Evolutionary conservation across 768 basidiomycete genomes (phyloP).

Genomic region (Pulveroboletus ravenelii): DNA sequence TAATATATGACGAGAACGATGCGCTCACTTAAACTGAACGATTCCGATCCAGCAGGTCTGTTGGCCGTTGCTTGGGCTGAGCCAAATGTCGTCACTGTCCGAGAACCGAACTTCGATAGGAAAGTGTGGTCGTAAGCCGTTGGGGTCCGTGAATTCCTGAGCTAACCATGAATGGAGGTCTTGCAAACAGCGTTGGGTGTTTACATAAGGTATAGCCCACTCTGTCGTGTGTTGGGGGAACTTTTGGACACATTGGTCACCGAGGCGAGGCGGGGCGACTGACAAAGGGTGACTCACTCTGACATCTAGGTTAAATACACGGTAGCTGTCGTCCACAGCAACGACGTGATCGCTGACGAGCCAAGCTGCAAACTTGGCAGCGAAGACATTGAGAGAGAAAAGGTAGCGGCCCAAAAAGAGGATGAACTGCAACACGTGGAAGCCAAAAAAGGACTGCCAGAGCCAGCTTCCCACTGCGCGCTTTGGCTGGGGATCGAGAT

Average conservation of each 20-base stretch:
- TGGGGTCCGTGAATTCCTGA: slow-evolving; percentile 56
- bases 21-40: slow-evolving; percentile 86
- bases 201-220: slow-evolving; percentile 80
- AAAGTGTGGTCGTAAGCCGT: slow-evolving; percentile 85
- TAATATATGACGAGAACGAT: neutral
- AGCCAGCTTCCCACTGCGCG: slow-evolving; percentile 56
- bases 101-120: slow-evolving; percentile 91
- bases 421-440: slow-evolving; percentile 78
- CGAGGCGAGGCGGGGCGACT: neutral
- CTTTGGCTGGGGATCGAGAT: slow-evolving; percentile 39
- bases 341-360: slow-evolving; percentile 50
- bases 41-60: slow-evolving; percentile 94
- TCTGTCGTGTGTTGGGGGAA: slow-evolving; percentile 93
- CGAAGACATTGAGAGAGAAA: slow-evolving; percentile 55
- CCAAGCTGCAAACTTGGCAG: slow-evolving; percentile 66
- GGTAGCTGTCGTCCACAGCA: slow-evolving; percentile 71
- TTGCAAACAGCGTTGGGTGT: slow-evolving; percentile 60
- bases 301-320: slow-evolving; percentile 92
- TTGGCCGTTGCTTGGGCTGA: slow-evolving; percentile 80
- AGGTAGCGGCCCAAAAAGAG: slow-evolving; percentile 74
- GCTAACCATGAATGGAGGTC: slow-evolving; percentile 72
- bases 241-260: slow-evolving; percentile 25
- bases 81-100: slow-evolving; percentile 86
- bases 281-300: slow-evolving; percentile 52
- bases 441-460: slow-evolving; percentile 67